Conservation (phyloP, 345 rosid species). For the Salix brachista region DNA sequence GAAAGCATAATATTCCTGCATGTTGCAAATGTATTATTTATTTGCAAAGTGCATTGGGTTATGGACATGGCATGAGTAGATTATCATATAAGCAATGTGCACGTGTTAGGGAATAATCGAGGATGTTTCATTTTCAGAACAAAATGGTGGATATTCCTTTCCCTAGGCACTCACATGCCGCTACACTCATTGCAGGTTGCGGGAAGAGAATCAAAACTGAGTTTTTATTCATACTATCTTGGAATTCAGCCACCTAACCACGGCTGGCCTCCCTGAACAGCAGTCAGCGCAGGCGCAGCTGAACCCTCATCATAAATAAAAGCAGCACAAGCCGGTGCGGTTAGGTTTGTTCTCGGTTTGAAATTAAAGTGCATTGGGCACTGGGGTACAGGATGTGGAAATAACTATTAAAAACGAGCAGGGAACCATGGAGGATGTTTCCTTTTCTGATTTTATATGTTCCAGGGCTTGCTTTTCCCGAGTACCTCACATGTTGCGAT, state of each 20-base stretch:
- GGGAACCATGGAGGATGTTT: conserved; percentile 3
- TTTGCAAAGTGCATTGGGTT: background rate
- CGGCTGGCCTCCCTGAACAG: background rate
- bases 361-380: background rate
- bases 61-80: background rate
- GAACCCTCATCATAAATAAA: background rate
- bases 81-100: background rate
- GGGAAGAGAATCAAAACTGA: background rate
- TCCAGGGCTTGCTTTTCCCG: background rate
- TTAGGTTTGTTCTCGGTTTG: background rate
- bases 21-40: background rate
- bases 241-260: background rate
- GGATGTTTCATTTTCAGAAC: conserved; percentile 2
- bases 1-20: background rate
- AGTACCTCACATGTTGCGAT: conserved; percentile 4
- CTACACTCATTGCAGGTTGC: background rate
- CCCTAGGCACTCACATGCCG: conserved; percentile 3
- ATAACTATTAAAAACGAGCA: background rate
- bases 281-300: background rate
- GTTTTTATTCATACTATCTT: background rate
- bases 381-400: background rate
- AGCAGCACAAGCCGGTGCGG: background rate
- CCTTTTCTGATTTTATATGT: background rate
- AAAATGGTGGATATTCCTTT: background rate
- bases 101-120: background rate